These are phyloP conservation scores for Rhododendron vialii DNA, from an alignment of 148 eudicot genomes.

Conservation along the genomic window DNA sequence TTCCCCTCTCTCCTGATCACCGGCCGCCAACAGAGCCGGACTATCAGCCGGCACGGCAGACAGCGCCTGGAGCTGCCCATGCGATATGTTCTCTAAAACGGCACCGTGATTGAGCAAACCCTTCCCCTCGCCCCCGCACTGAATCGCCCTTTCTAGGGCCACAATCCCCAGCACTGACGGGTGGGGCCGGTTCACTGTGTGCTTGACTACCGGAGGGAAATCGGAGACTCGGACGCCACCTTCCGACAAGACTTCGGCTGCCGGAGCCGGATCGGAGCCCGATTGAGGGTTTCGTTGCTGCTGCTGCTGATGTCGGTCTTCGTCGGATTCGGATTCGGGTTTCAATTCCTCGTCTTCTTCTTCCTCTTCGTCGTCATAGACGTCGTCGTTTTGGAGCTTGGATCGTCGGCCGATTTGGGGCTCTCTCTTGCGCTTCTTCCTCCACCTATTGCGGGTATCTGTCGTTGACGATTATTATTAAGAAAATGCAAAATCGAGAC, in stretches of 20 bases:
- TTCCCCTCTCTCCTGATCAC: constrained; percentile 24
- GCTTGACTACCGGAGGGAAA: constrained; percentile 57
- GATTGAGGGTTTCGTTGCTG: constrained; percentile 38
- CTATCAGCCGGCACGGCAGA: constrained; percentile 60
- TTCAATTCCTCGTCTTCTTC: constrained; percentile 26
- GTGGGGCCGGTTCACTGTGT: constrained; percentile 46
- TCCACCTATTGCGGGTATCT: constrained; percentile 72
- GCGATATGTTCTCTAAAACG: constrained; percentile 68
- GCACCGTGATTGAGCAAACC: constrained; percentile 16
- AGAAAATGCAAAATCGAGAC: not conserved
- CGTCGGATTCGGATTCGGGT: constrained; percentile 44
- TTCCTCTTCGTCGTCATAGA: constrained; percentile 51
- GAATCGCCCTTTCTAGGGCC: constrained; percentile 48
- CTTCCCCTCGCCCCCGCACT: constrained; percentile 38
- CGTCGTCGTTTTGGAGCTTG: constrained; percentile 44
- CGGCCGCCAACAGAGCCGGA: constrained; percentile 32
- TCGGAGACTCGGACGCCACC: constrained; percentile 49
- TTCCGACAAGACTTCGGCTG: constrained; percentile 45
- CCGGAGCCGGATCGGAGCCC: constrained; percentile 18
- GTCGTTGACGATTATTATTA: not conserved
- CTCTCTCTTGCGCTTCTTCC: constrained; percentile 48
- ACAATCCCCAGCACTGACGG: constrained; percentile 44
- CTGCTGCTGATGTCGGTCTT: constrained; percentile 27
- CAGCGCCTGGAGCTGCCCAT: constrained; percentile 84
- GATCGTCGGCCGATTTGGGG: constrained; percentile 45